A percentile compares a stretch with the other conserved stretches of the same genome.
phyloP scores from a whole-genome alignment of 1,139 yeast species.

The Protomyces lactucae-debilis region DNA sequence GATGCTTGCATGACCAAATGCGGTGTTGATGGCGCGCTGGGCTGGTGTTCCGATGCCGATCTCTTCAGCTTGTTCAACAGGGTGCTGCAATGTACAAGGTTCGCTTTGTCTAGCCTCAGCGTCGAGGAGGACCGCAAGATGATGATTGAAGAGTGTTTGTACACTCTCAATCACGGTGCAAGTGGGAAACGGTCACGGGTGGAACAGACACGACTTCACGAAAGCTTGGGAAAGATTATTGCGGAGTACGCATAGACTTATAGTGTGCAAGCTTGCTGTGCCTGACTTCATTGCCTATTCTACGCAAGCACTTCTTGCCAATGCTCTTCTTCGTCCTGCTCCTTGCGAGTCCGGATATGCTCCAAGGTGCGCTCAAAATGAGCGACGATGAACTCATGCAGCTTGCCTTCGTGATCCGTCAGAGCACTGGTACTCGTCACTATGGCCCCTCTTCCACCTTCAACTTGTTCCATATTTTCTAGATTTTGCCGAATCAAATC shows the following conservation, averaged over 20 bases:
- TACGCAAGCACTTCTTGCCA: slow-evolving; percentile 2
- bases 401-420: slow-evolving; percentile 26
- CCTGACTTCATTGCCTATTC: not conserved
- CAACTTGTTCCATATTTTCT: slow-evolving; percentile 47
- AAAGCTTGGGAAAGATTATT: not conserved
- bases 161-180: not conserved
- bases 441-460: slow-evolving; percentile 41
- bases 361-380: slow-evolving; percentile 64
- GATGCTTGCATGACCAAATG: not conserved
- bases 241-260: not conserved
- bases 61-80: not conserved
- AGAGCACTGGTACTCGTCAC: slow-evolving; percentile 29
- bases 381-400: slow-evolving; percentile 35
- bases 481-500: slow-evolving; percentile 77
- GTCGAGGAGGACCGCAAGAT: not conserved
- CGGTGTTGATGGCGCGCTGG: not conserved
- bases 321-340: slow-evolving; percentile 43
- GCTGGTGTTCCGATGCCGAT: not conserved
- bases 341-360: slow-evolving; percentile 63
- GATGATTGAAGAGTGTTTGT: not conserved
- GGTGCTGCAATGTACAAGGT: not conserved
- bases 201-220: not conserved
- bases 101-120: not conserved
- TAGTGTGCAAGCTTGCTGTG: not conserved
- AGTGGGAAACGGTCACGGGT: not conserved